Percentiles rank a stretch among this genome's conserved stretches.
phyloP scores from a whole-genome alignment of 2,329 filamentous ascomycete genomes.

The Alternaria brassicae region DNA sequence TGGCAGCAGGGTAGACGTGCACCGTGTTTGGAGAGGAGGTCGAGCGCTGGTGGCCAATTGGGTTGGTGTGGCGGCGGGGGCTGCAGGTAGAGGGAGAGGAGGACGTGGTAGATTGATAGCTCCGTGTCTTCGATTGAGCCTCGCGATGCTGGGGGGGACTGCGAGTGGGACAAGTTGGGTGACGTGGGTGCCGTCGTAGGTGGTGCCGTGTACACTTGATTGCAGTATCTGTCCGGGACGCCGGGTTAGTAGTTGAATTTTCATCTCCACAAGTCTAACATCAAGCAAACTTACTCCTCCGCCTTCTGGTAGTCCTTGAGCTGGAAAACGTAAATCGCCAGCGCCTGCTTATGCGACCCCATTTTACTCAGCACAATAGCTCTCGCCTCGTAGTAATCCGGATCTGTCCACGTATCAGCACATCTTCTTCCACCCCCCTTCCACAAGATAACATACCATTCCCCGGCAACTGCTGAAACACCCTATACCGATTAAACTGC shows the following conservation, averaged over 20 bases:
- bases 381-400: constrained; percentile 85
- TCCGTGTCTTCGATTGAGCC: constrained; percentile 61
- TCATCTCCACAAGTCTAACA: no score
- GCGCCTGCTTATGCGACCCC: constrained; percentile 91
- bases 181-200: constrained; percentile 17
- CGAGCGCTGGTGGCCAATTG: constrained; percentile 79
- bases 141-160: constrained; percentile 33
- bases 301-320: constrained; percentile 86
- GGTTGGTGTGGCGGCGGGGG: constrained; percentile 76
- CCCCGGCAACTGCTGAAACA: constrained; percentile 77
- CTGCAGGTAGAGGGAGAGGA: constrained; percentile 86
- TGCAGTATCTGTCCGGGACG: constrained; percentile 70
- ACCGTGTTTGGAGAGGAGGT: constrained; percentile 89
- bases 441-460: constrained; percentile 66
- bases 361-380: constrained; percentile 93
- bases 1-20: constrained; percentile 88
- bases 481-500: constrained; percentile 81
- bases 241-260: no score
- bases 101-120: constrained; percentile 87
- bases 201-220: constrained; percentile 72
- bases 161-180: constrained; percentile 28
- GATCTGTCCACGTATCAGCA: constrained; percentile 61
- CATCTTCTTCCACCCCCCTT: background rate
- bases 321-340: constrained; percentile 98
- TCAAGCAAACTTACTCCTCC: constrained; percentile 81